These are phyloP conservation scores for Cyberlindnera maclurae DNA, from an alignment of 805 yeast genomes.

Conservation along the genomic window DNA sequence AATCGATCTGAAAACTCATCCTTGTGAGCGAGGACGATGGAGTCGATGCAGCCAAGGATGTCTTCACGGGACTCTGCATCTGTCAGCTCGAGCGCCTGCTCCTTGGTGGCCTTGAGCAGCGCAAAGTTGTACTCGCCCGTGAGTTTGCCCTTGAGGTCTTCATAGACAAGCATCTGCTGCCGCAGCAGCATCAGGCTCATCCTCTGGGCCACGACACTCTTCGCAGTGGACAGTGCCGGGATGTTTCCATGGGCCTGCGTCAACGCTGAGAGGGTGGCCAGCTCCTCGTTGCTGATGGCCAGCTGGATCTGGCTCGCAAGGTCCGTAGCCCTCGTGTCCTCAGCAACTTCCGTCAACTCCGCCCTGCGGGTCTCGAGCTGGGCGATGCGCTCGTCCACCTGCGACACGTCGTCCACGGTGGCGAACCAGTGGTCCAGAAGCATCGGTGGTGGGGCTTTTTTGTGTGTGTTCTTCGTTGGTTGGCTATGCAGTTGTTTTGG, in stretches of 20 bases:
- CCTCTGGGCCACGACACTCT: constrained; percentile 9
- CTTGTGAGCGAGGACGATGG: constrained; percentile 8
- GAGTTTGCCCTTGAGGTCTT: constrained; percentile 6
- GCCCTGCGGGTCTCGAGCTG: constrained; percentile 9
- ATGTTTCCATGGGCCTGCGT: constrained; percentile 15
- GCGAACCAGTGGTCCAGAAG: constrained; percentile 2
- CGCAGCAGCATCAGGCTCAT: constrained; percentile 1
- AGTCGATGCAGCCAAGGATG: constrained; percentile 4
- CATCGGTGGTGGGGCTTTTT: not conserved
- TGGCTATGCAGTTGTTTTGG: too few relatives aligned
- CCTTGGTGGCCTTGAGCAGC: constrained; percentile 7
- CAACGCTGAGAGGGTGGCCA: constrained; percentile 19
- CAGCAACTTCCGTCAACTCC: not conserved
- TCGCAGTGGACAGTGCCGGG: constrained; percentile 13
- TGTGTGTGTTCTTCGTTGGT: constrained; percentile 1
- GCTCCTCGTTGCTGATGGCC: constrained; percentile 13
- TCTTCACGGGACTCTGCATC: not conserved
- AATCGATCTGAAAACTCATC: constrained; percentile 6
- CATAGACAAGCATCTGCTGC: constrained; percentile 2
- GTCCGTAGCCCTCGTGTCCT: constrained; percentile 10
- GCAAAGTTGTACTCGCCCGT: constrained; percentile 11
- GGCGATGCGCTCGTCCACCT: constrained; percentile 8
- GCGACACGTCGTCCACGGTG: constrained; percentile 4
- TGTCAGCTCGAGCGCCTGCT: constrained; percentile 1
- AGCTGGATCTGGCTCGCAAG: constrained; percentile 9